Conservation (phyloP, 2,329 filamentous ascomycete genomes). For the Clonostachys rosea region DNA sequence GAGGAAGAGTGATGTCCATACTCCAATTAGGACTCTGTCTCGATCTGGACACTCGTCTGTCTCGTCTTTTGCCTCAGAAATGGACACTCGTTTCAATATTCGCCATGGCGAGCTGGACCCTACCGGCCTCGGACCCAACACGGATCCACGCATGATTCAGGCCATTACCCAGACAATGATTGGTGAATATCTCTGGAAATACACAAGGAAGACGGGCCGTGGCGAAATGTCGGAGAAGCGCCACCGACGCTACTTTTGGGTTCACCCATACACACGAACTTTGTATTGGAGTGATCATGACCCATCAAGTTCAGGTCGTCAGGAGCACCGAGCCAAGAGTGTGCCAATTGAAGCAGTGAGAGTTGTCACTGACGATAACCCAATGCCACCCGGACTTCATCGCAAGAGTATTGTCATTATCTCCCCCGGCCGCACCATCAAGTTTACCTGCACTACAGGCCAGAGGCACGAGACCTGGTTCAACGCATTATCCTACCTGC, state of each 20-base stretch:
- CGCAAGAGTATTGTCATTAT: constrained; percentile 89
- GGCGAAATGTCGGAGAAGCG: constrained; percentile 84
- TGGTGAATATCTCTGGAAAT: constrained; percentile 98
- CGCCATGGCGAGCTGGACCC: constrained; percentile 47
- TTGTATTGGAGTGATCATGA: constrained; percentile 95
- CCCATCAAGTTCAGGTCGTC: constrained; percentile 71
- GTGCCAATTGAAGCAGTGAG: constrained; percentile 90
- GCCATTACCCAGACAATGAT: constrained; percentile 99
- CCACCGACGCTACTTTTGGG: constrained; percentile 97
- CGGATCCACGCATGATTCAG: constrained; percentile 97
- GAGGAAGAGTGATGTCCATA: constrained; percentile 12
- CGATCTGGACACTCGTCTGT: constrained; percentile 67
- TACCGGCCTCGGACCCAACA: constrained; percentile 62
- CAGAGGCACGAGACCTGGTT: constrained; percentile 98
- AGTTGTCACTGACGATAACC: constrained; percentile 91
- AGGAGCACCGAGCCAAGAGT: constrained; percentile 78
- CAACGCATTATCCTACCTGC: constrained; percentile 89
- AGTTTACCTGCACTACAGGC: constrained; percentile 90
- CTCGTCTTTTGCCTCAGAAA: constrained; percentile 91
- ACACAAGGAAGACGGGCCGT: constrained; percentile 90
- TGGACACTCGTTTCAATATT: constrained; percentile 87
- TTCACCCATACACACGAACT: constrained; percentile 94
- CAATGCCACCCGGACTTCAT: constrained; percentile 89
- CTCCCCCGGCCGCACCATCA: constrained; percentile 82
- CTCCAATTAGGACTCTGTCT: constrained; percentile 32